Percentiles rank a stretch among this genome's conserved stretches.
phyloP scores from a whole-genome alignment of 1,284 basidiomycete species.

The Apiotrichum porosum region DNA sequence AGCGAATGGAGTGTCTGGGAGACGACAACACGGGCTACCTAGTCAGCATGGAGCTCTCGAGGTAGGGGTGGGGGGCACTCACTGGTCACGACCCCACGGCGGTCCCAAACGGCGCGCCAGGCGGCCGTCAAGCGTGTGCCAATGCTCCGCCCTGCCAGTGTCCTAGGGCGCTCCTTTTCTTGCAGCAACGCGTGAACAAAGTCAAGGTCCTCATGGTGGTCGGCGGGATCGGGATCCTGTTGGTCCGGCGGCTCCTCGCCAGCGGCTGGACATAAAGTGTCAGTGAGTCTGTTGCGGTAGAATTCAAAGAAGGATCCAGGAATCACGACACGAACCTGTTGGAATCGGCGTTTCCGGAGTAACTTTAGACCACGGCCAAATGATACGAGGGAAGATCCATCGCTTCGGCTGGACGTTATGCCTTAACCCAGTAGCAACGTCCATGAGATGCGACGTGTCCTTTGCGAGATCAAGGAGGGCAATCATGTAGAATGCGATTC shows the following conservation, averaged over 20 bases:
- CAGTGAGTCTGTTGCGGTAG: too few species aligned
- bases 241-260: conserved; percentile 2
- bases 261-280: background rate
- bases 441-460: conserved; percentile 26
- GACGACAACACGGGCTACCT: conserved; percentile 31
- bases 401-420: conserved; percentile 1
- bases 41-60: too few species aligned
- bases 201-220: conserved; percentile 15
- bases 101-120: conserved; percentile 40
- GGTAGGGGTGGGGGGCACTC: too few species aligned
- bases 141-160: background rate
- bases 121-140: background rate
- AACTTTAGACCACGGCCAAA: conserved; percentile 14
- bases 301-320: too few species aligned
- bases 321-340: background rate
- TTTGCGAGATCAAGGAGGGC: conserved; percentile 38
- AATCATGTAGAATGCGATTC: conserved; percentile 44
- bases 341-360: background rate
- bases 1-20: conserved; percentile 33
- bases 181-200: conserved; percentile 14
- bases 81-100: conserved; percentile 25
- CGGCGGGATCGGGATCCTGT: background rate
- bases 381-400: conserved; percentile 14
- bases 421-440: conserved; percentile 2
- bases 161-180: conserved; percentile 4